phyloP scores from a whole-genome alignment of 106 monocot genomes.

The Dendrobium huoshanense region DNA sequence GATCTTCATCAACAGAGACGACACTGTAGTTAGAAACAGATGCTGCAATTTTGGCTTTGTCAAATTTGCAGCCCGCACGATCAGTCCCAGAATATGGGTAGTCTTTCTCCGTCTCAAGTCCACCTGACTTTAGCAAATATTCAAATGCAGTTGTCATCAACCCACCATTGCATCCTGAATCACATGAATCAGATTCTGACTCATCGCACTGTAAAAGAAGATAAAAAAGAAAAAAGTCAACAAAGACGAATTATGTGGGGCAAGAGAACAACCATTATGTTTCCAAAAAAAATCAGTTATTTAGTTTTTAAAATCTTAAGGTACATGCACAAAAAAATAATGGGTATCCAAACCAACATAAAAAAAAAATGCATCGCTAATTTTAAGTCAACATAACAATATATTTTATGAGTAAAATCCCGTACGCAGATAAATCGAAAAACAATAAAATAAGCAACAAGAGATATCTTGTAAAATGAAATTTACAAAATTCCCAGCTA shows the following conservation, averaged over 20 bases:
- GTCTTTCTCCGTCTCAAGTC: conserved; percentile 74
- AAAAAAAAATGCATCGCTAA: too few species aligned
- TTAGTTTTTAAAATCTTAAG: too few species aligned
- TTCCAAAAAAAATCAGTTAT: too few species aligned
- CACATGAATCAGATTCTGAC: conserved; percentile 63
- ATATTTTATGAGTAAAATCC: too few species aligned
- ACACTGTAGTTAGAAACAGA: conserved; percentile 71
- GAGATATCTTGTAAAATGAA: too few species aligned
- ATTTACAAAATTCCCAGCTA: too few species aligned
- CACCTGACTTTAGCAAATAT: conserved; percentile 71
- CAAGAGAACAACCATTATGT: too few species aligned
- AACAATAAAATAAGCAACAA: too few species aligned
- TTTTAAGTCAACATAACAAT: too few species aligned
- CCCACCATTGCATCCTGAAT: conserved; percentile 84
- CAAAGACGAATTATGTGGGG: neutral
- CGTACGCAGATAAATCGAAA: too few species aligned
- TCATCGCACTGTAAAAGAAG: conserved; percentile 55
- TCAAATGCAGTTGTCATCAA: conserved; percentile 89
- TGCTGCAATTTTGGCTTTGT: conserved; percentile 69
- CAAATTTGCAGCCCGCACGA: conserved; percentile 56
- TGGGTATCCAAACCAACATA: too few species aligned
- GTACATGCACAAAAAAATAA: too few species aligned
- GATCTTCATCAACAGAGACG: conserved; percentile 77
- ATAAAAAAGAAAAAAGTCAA: neutral
- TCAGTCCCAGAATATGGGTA: conserved; percentile 84